Conservation (phyloP, 768 basidiomycete species). For the Suillus brevipes region DNA sequence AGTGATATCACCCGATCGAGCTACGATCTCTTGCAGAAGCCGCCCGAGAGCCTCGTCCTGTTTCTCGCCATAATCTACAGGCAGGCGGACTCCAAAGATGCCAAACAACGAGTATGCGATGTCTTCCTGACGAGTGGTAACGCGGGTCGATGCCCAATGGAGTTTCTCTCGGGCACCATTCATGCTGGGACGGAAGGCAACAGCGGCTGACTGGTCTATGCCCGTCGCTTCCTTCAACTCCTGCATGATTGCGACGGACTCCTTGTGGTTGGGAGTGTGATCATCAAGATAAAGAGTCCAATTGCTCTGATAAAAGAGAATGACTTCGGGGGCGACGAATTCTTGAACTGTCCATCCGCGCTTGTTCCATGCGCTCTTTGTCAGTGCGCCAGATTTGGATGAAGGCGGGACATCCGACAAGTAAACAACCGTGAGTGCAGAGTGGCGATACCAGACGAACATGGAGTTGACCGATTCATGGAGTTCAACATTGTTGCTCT, state of each 20-base stretch:
- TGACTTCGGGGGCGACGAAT: background rate
- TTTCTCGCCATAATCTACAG: background rate
- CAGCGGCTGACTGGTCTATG: background rate
- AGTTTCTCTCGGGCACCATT: background rate
- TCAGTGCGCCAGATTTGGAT: background rate
- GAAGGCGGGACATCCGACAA: background rate
- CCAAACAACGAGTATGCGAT: background rate
- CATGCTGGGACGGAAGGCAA: background rate
- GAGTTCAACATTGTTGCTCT: background rate
- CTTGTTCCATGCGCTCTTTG: background rate
- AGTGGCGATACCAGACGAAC: background rate
- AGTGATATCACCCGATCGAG: background rate
- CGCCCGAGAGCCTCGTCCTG: background rate
- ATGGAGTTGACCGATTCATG: background rate
- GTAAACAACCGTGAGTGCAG: background rate
- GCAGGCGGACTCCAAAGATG: background rate
- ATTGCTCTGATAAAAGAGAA: background rate
- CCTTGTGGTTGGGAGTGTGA: background rate
- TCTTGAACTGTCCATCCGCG: background rate
- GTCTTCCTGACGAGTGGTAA: background rate
- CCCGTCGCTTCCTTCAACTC: background rate
- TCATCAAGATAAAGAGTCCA: background rate
- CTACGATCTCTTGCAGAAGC: background rate
- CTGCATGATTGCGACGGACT: background rate
- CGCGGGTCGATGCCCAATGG: background rate